Percentiles rank a stretch among this genome's conserved stretches.
These are phyloP conservation scores for Naegleria gruberi DNA, from an alignment of 208 protist genomes.

Conservation along the genomic window DNA sequence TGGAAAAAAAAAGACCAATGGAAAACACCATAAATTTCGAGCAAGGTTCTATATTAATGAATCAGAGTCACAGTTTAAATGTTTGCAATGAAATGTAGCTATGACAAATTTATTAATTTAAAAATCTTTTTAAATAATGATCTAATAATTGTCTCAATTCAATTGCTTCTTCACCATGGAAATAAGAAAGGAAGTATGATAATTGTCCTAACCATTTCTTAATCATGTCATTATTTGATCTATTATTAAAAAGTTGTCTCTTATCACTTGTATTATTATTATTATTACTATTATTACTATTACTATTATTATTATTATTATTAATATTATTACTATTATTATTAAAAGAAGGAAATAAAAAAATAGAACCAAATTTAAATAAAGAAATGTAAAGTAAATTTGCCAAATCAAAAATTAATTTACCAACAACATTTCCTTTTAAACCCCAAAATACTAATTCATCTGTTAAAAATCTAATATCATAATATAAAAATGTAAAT, in stretches of 20 bases:
- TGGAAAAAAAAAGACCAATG: no score
- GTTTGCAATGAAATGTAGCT: no score
- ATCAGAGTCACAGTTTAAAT: no score
- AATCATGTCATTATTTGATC: not conserved
- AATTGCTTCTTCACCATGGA: not conserved
- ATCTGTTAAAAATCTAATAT: not conserved
- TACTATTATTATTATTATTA: not conserved
- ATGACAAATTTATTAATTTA: no score
- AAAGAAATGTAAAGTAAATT: not conserved
- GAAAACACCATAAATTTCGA: no score
- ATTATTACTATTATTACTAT: not conserved
- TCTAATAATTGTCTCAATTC: not conserved
- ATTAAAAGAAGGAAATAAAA: not conserved
- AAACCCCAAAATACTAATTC: slow-evolving; percentile 6
- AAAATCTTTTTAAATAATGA: no score
- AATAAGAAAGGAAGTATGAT: not conserved
- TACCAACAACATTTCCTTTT: not conserved
- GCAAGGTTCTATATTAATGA: no score
- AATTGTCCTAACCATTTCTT: slow-evolving; percentile 1
- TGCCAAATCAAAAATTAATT: slow-evolving; percentile 8
- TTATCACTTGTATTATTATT: not conserved
- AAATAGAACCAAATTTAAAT: not conserved
- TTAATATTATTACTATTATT: not conserved
- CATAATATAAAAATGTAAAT: not conserved
- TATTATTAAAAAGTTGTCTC: not conserved